These are phyloP conservation scores for Neltuma alba DNA, from an alignment of 306 rosid species.

Conservation along the genomic window DNA sequence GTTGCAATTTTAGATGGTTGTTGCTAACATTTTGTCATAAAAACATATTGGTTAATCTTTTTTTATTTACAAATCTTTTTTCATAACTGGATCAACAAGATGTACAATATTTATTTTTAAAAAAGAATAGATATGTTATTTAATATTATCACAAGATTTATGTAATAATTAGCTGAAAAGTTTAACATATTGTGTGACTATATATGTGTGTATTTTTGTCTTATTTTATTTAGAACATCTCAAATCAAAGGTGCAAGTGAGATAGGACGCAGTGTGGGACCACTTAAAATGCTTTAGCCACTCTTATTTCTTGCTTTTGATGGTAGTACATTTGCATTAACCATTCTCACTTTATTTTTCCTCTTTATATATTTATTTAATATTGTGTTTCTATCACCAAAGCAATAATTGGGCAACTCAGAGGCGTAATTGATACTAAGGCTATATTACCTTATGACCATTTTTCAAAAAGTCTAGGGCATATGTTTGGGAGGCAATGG, in stretches of 20 bases:
- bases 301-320: slow-evolving; percentile 61
- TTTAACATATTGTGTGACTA: background rate
- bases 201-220: background rate
- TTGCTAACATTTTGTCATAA: no score
- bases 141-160: background rate
- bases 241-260: slow-evolving; percentile 51
- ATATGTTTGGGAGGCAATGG: no score
- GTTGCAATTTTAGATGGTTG: no score
- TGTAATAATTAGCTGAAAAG: background rate
- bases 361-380: slow-evolving; percentile 6
- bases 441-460: no score
- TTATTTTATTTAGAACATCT: background rate
- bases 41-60: no score
- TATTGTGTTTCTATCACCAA: slow-evolving; percentile 51
- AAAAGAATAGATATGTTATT: background rate
- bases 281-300: slow-evolving; percentile 57
- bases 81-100: no score
- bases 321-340: slow-evolving; percentile 48
- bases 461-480: no score
- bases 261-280: slow-evolving; percentile 51
- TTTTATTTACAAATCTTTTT: no score
- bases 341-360: slow-evolving; percentile 47
- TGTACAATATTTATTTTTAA: no score
- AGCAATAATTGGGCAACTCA: slow-evolving; percentile 39
- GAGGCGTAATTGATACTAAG: no score